A percentile compares a stretch with the other conserved stretches of the same genome.
These are phyloP conservation scores for Nymphaea thermarum DNA, from an alignment of 164 flowering plant genomes.

Conservation along the genomic window DNA sequence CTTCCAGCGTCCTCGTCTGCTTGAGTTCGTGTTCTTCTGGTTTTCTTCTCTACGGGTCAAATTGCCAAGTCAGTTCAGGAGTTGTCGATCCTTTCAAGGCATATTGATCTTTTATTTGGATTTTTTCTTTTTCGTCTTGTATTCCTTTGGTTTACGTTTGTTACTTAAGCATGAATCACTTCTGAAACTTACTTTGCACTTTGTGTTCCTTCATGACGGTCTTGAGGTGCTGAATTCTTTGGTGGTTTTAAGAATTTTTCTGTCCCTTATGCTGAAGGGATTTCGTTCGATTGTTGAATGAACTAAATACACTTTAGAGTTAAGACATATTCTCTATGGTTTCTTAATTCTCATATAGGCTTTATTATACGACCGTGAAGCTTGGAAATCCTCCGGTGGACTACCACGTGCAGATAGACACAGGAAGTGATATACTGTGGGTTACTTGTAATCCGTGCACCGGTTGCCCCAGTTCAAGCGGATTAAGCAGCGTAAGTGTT, in stretches of 20 bases:
- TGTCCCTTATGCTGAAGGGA: neutral
- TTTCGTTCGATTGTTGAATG: too few relatives aligned
- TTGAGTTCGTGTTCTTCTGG: too few relatives aligned
- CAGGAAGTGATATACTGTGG: constrained; percentile 97
- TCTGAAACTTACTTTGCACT: too few relatives aligned
- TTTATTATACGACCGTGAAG: constrained; percentile 67
- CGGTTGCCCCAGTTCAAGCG: constrained; percentile 76
- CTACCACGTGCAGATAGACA: constrained; percentile 86
- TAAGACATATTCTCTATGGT: neutral
- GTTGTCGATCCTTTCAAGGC: too few relatives aligned
- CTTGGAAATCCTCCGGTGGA: constrained; percentile 80
- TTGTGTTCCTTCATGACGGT: neutral
- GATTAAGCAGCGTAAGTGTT: constrained; percentile 46
- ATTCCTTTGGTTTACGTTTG: too few relatives aligned
- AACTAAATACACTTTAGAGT: neutral
- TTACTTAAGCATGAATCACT: too few relatives aligned
- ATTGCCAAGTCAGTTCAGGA: too few relatives aligned
- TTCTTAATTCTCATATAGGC: constrained; percentile 27
- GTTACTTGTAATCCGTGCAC: constrained; percentile 65
- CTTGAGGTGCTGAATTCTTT: neutral
- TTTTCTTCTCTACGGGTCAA: too few relatives aligned
- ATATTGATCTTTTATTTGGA: too few relatives aligned
- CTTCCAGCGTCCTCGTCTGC: too few relatives aligned
- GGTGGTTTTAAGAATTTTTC: neutral
- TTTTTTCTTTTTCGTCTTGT: too few relatives aligned